Evolutionary conservation across 352 stramenopile genomes (phyloP), one percentile per base, ranked within the genome.

Genomic region (Phytophthora pseudosyringae): DNA sequence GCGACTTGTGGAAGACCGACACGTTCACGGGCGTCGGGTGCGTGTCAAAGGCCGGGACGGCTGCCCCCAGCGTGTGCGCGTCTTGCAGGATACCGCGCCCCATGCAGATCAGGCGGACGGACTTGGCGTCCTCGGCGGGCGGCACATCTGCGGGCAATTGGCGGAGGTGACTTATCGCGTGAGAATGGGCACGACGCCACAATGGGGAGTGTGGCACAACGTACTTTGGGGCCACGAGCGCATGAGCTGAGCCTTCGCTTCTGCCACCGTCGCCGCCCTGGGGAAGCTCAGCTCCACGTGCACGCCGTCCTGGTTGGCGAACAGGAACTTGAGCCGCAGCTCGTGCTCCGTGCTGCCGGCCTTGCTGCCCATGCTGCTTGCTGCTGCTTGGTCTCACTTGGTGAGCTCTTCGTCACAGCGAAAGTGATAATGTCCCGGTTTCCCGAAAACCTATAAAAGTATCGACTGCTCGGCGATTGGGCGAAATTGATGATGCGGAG

Each of bases 1-100:
- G 46, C 11, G 78, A 47, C 59, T 71, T 86, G 28, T 77, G 77
- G 32, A 90, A 89, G 62, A 91, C 77, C 10, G 90, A 93, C 3
- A 98, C 93, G 77, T 98, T 98, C 45, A 98, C 84, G n/a, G 95
- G 95, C 71, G 95, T 98, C 44, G 95, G 88, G 64, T 98, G 93
- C 38, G 91, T 98, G 47, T 94, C 82, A 70, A 98, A 98, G n/a
- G 86, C 76, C 10, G 95, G 95, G 3, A 98, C 77, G 51, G 80
- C 87, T 18, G 78, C 70, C 45, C 85, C 75, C 18, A 98, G 79
- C 41, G 90, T 97, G 67, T 95, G 84, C 18, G 86, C 60, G 60
- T 98, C 93, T 67, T 96, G 90, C 35, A 98, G 71, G 59, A 98
- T 88, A 13, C 93, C 94, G 48, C 96, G 90, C 6, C 95, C 95